Conservation (phyloP, 495 filamentous ascomycete species). For the Astrothelium subdiscretum region DNA sequence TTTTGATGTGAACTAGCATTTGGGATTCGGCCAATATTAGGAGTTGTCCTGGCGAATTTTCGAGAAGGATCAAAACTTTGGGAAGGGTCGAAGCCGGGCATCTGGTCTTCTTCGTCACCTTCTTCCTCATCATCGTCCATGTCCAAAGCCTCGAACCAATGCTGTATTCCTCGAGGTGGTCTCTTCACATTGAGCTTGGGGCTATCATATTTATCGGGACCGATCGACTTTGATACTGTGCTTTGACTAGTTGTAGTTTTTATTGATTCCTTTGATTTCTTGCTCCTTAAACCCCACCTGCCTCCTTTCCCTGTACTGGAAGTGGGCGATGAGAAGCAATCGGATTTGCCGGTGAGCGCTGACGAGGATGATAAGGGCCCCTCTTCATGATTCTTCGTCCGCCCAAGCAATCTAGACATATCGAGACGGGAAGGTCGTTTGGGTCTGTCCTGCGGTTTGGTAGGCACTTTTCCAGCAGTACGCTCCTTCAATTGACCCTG, state of each 20-base stretch:
- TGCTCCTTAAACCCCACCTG: constrained; percentile 6
- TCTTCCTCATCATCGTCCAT: constrained; percentile 26
- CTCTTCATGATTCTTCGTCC: constrained; percentile 9
- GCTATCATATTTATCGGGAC: constrained; percentile 24
- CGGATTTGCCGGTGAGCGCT: constrained; percentile 17
- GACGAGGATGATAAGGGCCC: constrained; percentile 15
- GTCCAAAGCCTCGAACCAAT: constrained; percentile 33
- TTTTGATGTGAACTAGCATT: neutral
- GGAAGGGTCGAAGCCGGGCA: neutral
- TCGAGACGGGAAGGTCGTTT: constrained; percentile 25
- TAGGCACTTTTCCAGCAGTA: neutral
- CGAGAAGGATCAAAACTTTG: neutral
- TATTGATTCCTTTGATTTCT: constrained; percentile 13
- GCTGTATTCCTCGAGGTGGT: constrained; percentile 30
- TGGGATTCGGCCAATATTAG: neutral
- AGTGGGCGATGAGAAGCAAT: constrained; percentile 18
- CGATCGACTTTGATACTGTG: constrained; percentile 13
- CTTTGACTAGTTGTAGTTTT: constrained; percentile 2
- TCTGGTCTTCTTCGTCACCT: constrained; percentile 5
- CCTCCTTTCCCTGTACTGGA: constrained; percentile 5
- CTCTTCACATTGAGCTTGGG: constrained; percentile 28
- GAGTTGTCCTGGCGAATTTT: neutral
- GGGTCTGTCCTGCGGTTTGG: constrained; percentile 3
- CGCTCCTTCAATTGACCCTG: constrained; percentile 7
- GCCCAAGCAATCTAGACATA: constrained; percentile 26